A percentile compares a stretch with the other conserved stretches of the same genome.
These are phyloP conservation scores for Hondaea fermentalgiana DNA, from an alignment of 108 stramenopile species.

Conservation along the genomic window DNA sequence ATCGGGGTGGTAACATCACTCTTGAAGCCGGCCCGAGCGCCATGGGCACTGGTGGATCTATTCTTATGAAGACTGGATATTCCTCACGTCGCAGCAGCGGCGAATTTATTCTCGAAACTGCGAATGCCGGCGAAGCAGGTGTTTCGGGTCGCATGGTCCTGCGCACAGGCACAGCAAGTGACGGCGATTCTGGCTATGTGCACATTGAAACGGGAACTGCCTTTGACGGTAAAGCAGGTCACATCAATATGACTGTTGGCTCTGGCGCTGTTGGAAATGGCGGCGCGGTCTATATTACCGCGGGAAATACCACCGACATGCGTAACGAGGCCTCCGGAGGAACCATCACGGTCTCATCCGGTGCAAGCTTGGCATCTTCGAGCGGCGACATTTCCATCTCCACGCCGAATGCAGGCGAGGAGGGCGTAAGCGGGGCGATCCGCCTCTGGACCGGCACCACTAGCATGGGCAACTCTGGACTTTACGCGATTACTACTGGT, in stretches of 20 bases:
- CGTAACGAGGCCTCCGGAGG: neutral
- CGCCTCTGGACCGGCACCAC: slow-evolving; percentile 1
- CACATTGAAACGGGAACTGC: slow-evolving; percentile 34
- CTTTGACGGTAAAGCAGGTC: slow-evolving; percentile 32
- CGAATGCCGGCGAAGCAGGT: slow-evolving; percentile 32
- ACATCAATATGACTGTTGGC: slow-evolving; percentile 20
- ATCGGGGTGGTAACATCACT: slow-evolving; percentile 28
- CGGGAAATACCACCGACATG: slow-evolving; percentile 29
- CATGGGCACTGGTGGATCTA: slow-evolving; percentile 19
- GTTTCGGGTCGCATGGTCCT: slow-evolving; percentile 33
- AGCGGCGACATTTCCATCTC: neutral
- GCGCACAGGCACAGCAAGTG: slow-evolving; percentile 33
- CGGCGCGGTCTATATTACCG: slow-evolving; percentile 28
- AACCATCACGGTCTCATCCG: neutral
- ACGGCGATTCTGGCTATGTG: slow-evolving; percentile 32
- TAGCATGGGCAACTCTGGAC: slow-evolving; percentile 3
- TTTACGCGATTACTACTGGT: neutral
- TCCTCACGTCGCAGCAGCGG: slow-evolving; percentile 23
- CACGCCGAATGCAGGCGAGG: neutral
- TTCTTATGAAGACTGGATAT: slow-evolving; percentile 21
- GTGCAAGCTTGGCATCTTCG: neutral
- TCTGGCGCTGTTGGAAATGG: slow-evolving; percentile 25
- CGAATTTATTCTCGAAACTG: slow-evolving; percentile 24
- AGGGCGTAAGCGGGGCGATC: slow-evolving; percentile 15
- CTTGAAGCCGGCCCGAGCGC: slow-evolving; percentile 18